A percentile compares a stretch with the other conserved stretches of the same genome.
Conservation (phyloP, 495 filamentous ascomycete species). For the Neurospora africana region DNA sequence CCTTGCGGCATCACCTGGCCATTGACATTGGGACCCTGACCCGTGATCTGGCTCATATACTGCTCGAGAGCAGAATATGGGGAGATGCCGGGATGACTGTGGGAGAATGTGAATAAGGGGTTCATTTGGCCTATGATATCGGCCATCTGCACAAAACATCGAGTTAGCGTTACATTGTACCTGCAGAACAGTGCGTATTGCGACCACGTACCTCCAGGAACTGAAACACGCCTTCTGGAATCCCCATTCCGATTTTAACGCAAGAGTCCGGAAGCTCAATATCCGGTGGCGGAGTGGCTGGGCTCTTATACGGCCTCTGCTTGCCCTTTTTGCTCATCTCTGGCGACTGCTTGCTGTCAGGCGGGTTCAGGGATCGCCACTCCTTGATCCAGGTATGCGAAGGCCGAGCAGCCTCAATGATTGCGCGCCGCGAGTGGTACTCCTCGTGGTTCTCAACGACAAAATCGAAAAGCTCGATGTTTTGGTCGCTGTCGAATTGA, state of each 20-base stretch:
- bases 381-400: conserved; percentile 46
- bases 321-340: conserved; percentile 65
- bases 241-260: conserved; percentile 49
- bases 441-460: conserved; percentile 53
- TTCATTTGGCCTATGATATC: conserved; percentile 70
- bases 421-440: conserved; percentile 50
- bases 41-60: conserved; percentile 39
- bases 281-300: conserved; percentile 40
- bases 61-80: conserved; percentile 53
- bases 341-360: conserved; percentile 59
- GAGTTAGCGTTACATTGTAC: neutral
- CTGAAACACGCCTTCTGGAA: conserved; percentile 49
- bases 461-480: conserved; percentile 64
- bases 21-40: conserved; percentile 24
- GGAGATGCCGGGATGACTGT: conserved; percentile 44
- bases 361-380: conserved; percentile 39
- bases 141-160: conserved; percentile 41
- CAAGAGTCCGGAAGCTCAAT: conserved; percentile 52
- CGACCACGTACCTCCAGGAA: conserved; percentile 54
- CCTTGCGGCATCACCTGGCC: conserved; percentile 31
- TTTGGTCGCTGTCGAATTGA: conserved; percentile 57
- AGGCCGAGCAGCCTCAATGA: conserved; percentile 43
- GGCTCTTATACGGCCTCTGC: conserved; percentile 35
- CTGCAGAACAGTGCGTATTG: conserved; percentile 1
- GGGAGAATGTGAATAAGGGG: conserved; percentile 51